Base-by-base conservation (phyloP, 2,329 filamentous ascomycete species). In the Triangularia setosa region DNA sequence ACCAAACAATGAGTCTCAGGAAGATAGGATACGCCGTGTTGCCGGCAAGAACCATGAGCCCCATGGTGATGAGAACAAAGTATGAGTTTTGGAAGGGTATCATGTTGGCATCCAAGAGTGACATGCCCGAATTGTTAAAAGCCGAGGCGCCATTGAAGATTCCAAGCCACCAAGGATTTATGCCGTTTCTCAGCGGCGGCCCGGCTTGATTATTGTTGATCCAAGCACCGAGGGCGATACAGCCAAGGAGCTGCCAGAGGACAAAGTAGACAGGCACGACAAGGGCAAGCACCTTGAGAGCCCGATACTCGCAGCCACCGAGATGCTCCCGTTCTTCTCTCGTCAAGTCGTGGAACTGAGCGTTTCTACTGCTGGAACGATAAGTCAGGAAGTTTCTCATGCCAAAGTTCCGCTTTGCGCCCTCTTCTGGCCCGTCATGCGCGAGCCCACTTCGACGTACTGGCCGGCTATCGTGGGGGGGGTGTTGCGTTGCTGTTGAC, bases 51-150 rank as follows among this genome's bases (percentile, higher is more conserved):
- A 88, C 84, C 66, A 89, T 74, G 11, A 84, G 69, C 4, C 83
- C 84, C 79, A 88, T 83, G 21, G 80, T 77, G 55, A 83, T 75
- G 44, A 84, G 76, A 6, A 84, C 79, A 64, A 83, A 84, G 67
- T 80, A 80, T 0, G 79, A 77, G 30, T 77, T 77, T 64, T 85
- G 82, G 64, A 88, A 89, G 0, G 84, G 84, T 3, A 84, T 78
- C 78, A 91, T 87, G 70, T 89, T 90, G 48, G 83, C 81, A 72
- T 90, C 87, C 12, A 90, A 76, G 35, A 90, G 78, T 21, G 83
- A 84, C 86, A 91, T 89, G 48, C 88, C 87, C n/a, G 83, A 87
- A 69, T 90, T 90, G 75, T 89, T 90, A 74, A 90, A 91, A 0
- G 87, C 88, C 18, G 86, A 89, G 4, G 86, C 82, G 1, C 85